phyloP scores from a whole-genome alignment of 495 filamentous ascomycete genomes.

The Aspergillus nidulans region DNA sequence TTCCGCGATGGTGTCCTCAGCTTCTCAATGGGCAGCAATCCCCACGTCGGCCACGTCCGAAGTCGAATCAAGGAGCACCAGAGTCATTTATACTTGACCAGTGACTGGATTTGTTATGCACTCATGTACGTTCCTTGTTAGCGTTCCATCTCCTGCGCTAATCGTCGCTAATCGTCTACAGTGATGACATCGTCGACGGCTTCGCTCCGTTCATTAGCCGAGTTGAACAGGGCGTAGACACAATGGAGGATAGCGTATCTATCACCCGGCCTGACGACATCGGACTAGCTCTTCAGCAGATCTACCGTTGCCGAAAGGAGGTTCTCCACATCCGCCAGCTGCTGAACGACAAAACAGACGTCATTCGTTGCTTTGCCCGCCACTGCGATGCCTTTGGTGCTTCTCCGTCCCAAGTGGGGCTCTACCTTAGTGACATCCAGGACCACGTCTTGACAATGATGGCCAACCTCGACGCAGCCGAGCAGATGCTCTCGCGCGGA shows the following conservation, averaged over 20 bases:
- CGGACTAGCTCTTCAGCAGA: slow-evolving; percentile 68
- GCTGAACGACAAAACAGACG: slow-evolving; percentile 87
- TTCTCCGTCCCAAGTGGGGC: slow-evolving; percentile 77
- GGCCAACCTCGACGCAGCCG: slow-evolving; percentile 79
- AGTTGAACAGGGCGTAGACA: slow-evolving; percentile 74
- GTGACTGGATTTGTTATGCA: slow-evolving; percentile 96
- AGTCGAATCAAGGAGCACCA: slow-evolving; percentile 79
- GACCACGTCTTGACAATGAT: slow-evolving; percentile 97
- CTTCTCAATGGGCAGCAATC: slow-evolving; percentile 74
- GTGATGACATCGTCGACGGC: slow-evolving; percentile 88
- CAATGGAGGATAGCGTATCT: slow-evolving; percentile 85
- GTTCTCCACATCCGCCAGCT: slow-evolving; percentile 82
- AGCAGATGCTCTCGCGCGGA: slow-evolving; percentile 84
- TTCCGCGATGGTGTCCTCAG: slow-evolving; percentile 86
- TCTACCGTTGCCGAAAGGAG: slow-evolving; percentile 82
- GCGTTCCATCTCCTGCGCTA: slow-evolving; percentile 11
- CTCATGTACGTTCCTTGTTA: slow-evolving; percentile 62
- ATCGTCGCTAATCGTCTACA: slow-evolving; percentile 21
- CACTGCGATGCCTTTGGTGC: slow-evolving; percentile 84
- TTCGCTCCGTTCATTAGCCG: slow-evolving; percentile 78
- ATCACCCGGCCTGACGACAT: slow-evolving; percentile 78
- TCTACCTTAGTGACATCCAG: slow-evolving; percentile 90
- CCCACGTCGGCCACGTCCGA: slow-evolving; percentile 74
- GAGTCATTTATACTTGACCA: slow-evolving; percentile 78
- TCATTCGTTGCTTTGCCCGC: slow-evolving; percentile 88